Evolutionary conservation across 192 early-diverging fungal genomes (phyloP), one percentile per base, ranked within the genome.

Genomic region (Coemansia sp.): DNA sequence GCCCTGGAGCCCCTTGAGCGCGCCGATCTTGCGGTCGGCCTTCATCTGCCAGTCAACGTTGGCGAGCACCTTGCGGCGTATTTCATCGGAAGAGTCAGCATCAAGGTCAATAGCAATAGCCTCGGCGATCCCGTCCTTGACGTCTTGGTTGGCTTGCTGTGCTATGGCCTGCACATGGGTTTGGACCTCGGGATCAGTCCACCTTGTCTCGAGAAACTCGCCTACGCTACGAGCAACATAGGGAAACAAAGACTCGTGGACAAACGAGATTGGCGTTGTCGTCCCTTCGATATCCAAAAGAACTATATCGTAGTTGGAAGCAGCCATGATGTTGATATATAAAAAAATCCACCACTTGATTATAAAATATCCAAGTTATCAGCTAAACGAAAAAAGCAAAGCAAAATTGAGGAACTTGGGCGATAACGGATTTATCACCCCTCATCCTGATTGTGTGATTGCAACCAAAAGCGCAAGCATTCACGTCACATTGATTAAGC

Each of bases 201-300:
- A 91, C 68, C 82, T 72, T 2, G 74, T 63, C 24, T 86, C 75
- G n/a, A 99, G 72, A 65, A 97, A 99, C 36, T 79, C 67, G 8
- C 75, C 29, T 5, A 93, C 69, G 46, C 90, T 86, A 36, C 80
- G 72, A 31, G 76, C 76, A 41, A 96, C 91, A 76, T 95, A 96
- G 16, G 97, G 96, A 67, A 99, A 99, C 70, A 99, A 79, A 13
- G 87, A 87, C 55, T 97, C 94, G 79, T 96, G 94, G 22, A 99
- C 96, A 88, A 98, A 99, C 27, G 94, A 89, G 36, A 99, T 97
- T 18, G 96, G 95, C 2, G 95, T 97, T 7, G 95, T 98, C 2
- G 97, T 99, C 18, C 97, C 96, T 78, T 98, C 95, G 71, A 97
- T 93, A 73, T 97, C 95, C n/a, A 94, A 81, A 57, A 97, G 60